Percentiles rank a stretch among this genome's conserved stretches.
These are phyloP conservation scores for Eustoma russellianum DNA, from an alignment of 257 asterid species.

Conservation along the genomic window DNA sequence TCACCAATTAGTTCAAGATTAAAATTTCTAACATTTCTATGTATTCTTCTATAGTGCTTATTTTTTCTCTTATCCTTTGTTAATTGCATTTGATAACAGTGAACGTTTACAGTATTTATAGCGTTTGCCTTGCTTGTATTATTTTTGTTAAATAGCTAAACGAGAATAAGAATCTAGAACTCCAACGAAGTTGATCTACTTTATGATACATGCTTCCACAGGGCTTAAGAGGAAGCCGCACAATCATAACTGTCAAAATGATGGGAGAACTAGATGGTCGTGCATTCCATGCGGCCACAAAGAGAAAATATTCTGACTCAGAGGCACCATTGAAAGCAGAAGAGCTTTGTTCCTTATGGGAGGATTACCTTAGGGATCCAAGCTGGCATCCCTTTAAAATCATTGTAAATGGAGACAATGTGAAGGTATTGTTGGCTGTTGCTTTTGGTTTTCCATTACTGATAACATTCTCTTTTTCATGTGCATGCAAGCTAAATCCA, in stretches of 20 bases:
- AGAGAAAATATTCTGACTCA: constrained; percentile 26
- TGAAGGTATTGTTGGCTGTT: constrained; percentile 32
- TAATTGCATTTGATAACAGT: too few species aligned
- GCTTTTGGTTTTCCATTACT: background rate
- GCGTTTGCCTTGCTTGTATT: background rate
- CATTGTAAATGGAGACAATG: constrained; percentile 37
- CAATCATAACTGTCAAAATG: constrained; percentile 53
- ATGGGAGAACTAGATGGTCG: constrained; percentile 60
- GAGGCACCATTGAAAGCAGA: constrained; percentile 28
- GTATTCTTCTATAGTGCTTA: too few species aligned
- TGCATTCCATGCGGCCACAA: constrained; percentile 35
- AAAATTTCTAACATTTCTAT: too few species aligned
- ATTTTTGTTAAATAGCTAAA: too few species aligned
- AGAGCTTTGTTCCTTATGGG: constrained; percentile 48
- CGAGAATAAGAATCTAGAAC: too few species aligned
- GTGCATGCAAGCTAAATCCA: too few species aligned
- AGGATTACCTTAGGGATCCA: constrained; percentile 59
- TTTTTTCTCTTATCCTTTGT: too few species aligned
- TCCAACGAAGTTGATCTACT: background rate
- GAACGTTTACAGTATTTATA: too few species aligned
- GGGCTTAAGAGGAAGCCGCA: constrained; percentile 37
- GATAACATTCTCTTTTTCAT: background rate
- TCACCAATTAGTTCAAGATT: too few species aligned
- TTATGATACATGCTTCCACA: constrained; percentile 3
- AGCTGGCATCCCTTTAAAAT: constrained; percentile 72